phyloP scores from a whole-genome alignment of 2,329 filamentous ascomycete genomes.

The Calcarisporium arbuscula region DNA sequence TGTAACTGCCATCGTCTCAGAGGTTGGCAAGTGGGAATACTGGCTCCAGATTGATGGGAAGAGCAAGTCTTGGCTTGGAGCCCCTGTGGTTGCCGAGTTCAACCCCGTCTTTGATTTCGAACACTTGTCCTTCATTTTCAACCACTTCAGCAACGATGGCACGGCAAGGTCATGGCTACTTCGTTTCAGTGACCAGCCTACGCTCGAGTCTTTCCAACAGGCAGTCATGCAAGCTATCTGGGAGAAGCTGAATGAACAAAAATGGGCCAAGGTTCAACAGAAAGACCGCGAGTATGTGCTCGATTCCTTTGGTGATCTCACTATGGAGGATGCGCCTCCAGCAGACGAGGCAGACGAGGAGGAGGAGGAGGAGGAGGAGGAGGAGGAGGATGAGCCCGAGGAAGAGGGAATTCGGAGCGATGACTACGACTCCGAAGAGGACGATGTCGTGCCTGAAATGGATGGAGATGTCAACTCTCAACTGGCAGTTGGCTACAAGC shows the following conservation, averaged over 20 bases:
- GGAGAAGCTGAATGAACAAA: constrained; percentile 91
- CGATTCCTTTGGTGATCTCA: constrained; percentile 90
- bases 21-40: constrained; percentile 88
- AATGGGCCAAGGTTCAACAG: constrained; percentile 91
- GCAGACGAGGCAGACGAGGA: constrained; percentile 40
- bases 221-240: constrained; percentile 92
- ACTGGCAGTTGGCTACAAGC: constrained; percentile 92
- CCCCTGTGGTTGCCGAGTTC: constrained; percentile 80
- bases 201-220: constrained; percentile 82
- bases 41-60: constrained; percentile 81
- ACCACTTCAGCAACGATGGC: constrained; percentile 84
- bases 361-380: constrained; percentile 48
- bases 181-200: constrained; percentile 77
- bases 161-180: constrained; percentile 93
- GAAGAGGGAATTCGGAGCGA: constrained; percentile 64
- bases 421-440: constrained; percentile 62
- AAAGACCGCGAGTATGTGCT: constrained; percentile 90
- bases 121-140: constrained; percentile 98
- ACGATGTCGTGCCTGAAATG: constrained; percentile 67
- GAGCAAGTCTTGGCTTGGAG: constrained; percentile 78
- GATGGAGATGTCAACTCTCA: constrained; percentile 84
- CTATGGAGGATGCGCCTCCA: constrained; percentile 69
- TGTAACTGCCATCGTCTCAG: constrained; percentile 73
- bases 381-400: constrained; percentile 53
- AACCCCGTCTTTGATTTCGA: constrained; percentile 99